Conservation (phyloP, 371 early-diverging fungal species). For the Capillidium rhysosporum region DNA sequence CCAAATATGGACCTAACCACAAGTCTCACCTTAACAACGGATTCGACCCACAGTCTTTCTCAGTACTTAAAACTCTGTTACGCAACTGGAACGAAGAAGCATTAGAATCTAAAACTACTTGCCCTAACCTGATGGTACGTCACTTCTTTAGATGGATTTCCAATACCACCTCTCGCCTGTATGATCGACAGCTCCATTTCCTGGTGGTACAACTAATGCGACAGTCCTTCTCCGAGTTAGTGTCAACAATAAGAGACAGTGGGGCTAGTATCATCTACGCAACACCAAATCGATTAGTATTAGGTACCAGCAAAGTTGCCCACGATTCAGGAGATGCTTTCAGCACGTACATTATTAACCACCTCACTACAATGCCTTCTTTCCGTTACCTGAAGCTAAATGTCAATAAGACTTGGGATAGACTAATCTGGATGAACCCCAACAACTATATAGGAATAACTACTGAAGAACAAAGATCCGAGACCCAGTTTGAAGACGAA, state of each 20-base stretch:
- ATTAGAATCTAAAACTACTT: slow-evolving; percentile 26
- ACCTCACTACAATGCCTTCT: slow-evolving; percentile 42
- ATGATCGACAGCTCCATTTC: slow-evolving; percentile 63
- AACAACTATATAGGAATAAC: slow-evolving; percentile 70
- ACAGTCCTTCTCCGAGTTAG: slow-evolving; percentile 61
- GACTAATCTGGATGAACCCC: slow-evolving; percentile 83
- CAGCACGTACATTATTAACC: slow-evolving; percentile 41
- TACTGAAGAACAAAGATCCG: background rate
- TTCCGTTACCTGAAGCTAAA: slow-evolving; percentile 49
- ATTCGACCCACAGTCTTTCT: slow-evolving; percentile 34
- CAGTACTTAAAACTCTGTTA: slow-evolving; percentile 52
- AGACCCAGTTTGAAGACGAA: background rate
- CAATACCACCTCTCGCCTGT: slow-evolving; percentile 43
- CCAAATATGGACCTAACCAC: too few relatives aligned
- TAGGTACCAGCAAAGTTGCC: slow-evolving; percentile 58
- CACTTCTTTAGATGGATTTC: slow-evolving; percentile 80
- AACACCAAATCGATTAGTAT: slow-evolving; percentile 51
- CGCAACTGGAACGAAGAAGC: slow-evolving; percentile 44
- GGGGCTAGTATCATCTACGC: slow-evolving; percentile 64
- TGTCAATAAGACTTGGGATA: slow-evolving; percentile 46
- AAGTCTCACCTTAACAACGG: background rate
- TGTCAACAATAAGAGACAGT: slow-evolving; percentile 52
- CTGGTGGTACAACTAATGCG: slow-evolving; percentile 72
- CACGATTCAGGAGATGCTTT: slow-evolving; percentile 50
- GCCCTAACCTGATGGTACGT: slow-evolving; percentile 53